phyloP scores from a whole-genome alignment of 2,329 filamentous ascomycete species.

The Hypoxylon sp. region DNA sequence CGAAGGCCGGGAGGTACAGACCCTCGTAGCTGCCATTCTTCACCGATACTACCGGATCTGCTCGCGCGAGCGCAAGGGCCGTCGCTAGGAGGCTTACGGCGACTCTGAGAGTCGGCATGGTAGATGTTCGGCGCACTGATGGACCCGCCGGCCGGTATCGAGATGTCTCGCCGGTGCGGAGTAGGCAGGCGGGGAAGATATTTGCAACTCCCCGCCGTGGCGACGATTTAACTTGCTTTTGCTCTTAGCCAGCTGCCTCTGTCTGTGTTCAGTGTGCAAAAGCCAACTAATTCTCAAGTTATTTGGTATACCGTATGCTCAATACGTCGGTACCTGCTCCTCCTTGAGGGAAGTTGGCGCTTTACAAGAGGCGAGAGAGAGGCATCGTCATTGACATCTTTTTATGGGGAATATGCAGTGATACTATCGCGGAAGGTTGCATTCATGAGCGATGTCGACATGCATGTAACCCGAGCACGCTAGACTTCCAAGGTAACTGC shows the following conservation, averaged over 20 bases:
- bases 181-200: not conserved
- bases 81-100: slow-evolving; percentile 11
- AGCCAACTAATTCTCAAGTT: not conserved
- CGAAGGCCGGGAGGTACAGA: slow-evolving; percentile 43
- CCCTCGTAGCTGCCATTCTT: slow-evolving; percentile 51
- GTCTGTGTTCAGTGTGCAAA: too few species aligned
- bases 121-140: not conserved
- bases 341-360: not conserved
- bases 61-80: not conserved
- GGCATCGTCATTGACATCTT: not conserved
- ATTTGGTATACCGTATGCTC: not conserved
- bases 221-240: too few species aligned
- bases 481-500: slow-evolving; percentile 3
- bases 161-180: not conserved
- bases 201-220: not conserved
- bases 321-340: not conserved
- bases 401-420: not conserved
- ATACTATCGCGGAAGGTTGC: slow-evolving; percentile 18
- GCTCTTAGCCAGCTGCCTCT: too few species aligned
- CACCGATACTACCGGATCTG: slow-evolving; percentile 35
- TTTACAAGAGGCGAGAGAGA: not conserved
- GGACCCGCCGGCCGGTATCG: not conserved
- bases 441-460: slow-evolving; percentile 14
- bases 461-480: slow-evolving; percentile 13
- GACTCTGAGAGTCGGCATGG: slow-evolving; percentile 9